phyloP scores from a whole-genome alignment of 352 stramenopile species.

The Plasmopara viticola region DNA sequence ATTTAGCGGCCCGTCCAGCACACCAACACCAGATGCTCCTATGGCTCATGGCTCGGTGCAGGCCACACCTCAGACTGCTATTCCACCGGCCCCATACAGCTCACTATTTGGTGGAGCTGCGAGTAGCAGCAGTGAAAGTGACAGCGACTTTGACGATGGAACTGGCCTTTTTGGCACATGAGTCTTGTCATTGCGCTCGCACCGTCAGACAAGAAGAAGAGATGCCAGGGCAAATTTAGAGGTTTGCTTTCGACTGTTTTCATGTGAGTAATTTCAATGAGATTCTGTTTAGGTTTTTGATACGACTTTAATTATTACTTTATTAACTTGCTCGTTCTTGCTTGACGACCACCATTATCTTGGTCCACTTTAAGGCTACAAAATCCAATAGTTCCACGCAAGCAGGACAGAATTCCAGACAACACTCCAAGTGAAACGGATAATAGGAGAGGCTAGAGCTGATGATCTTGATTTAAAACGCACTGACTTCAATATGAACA shows the following conservation, averaged over 20 bases:
- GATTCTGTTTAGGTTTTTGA: slow-evolving; percentile 5
- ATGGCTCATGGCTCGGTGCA: slow-evolving; percentile 24
- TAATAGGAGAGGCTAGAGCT: not conserved
- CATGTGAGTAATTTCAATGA: not conserved
- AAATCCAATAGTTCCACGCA: too few species aligned
- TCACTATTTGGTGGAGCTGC: slow-evolving; percentile 61
- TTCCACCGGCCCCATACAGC: slow-evolving; percentile 32
- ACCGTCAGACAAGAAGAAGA: not conserved
- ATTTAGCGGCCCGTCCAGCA: slow-evolving; percentile 23
- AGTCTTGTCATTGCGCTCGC: slow-evolving; percentile 60
- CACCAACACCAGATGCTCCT: slow-evolving; percentile 11
- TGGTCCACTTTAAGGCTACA: not conserved
- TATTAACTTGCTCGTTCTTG: slow-evolving; percentile 3
- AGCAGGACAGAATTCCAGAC: too few species aligned
- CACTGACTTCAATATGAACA: too few species aligned
- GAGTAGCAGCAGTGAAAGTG: slow-evolving; percentile 47
- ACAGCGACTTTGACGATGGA: slow-evolving; percentile 74
- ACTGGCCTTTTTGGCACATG: slow-evolving; percentile 73
- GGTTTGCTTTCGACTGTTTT: not conserved
- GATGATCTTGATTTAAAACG: not conserved
- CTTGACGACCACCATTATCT: not conserved
- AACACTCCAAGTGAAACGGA: too few species aligned
- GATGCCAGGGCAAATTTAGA: not conserved
- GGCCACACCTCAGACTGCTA: slow-evolving; percentile 17
- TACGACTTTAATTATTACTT: slow-evolving; percentile 19